phyloP scores from a whole-genome alignment of 495 filamentous ascomycete species.

The Rhizodiscina lignyota region DNA sequence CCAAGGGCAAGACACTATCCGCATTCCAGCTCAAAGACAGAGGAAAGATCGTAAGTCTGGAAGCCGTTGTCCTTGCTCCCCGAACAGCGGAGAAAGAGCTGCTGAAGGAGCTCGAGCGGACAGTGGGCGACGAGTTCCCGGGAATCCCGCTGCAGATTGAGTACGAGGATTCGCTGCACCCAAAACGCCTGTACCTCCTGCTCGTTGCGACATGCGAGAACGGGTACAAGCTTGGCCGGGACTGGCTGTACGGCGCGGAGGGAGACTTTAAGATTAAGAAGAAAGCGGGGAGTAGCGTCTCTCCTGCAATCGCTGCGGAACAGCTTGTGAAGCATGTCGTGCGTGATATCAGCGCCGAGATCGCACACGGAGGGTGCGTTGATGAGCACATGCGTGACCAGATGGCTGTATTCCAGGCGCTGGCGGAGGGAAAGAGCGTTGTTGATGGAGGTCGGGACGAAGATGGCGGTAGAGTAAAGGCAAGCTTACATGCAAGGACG shows the following conservation, averaged over 20 bases:
- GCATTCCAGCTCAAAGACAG: slow-evolving; percentile 26
- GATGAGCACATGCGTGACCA: slow-evolving; percentile 69
- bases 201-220: slow-evolving; percentile 51
- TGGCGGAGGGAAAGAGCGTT: slow-evolving; percentile 38
- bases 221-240: slow-evolving; percentile 47
- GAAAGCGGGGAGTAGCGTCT: too few species aligned
- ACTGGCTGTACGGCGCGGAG: slow-evolving; percentile 49
- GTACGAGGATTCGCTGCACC: slow-evolving; percentile 42
- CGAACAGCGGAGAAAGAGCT: not conserved
- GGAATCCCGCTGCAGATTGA: slow-evolving; percentile 20
- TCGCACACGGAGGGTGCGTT: slow-evolving; percentile 36
- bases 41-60: slow-evolving; percentile 32
- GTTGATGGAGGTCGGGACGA: slow-evolving; percentile 14
- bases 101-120: not conserved
- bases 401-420: slow-evolving; percentile 62
- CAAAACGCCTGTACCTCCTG: slow-evolving; percentile 50
- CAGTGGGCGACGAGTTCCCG: slow-evolving; percentile 1
- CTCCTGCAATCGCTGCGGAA: slow-evolving; percentile 7
- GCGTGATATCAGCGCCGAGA: slow-evolving; percentile 39
- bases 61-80: slow-evolving; percentile 42
- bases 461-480: slow-evolving; percentile 3
- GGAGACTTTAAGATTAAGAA: slow-evolving; percentile 23
- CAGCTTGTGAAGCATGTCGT: slow-evolving; percentile 31
- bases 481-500: slow-evolving; percentile 45
- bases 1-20: slow-evolving; percentile 25